Conservation (phyloP, 2,329 filamentous ascomycete species). For the Fusarium marasasianum region DNA sequence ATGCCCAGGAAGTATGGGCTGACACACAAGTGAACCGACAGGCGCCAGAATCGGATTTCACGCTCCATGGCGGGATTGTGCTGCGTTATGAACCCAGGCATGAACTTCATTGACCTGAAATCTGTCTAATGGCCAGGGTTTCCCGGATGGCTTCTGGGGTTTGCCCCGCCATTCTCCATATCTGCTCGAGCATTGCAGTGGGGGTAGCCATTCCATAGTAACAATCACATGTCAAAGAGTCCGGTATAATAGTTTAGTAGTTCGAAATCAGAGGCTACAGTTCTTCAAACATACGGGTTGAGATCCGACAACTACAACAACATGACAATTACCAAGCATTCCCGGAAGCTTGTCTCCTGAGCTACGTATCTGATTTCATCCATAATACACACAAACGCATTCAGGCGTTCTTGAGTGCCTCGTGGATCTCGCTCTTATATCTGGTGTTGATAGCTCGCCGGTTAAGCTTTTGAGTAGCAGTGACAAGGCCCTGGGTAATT, state of each 20-base stretch:
- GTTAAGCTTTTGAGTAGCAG: conserved; percentile 68
- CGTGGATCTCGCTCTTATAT: conserved; percentile 58
- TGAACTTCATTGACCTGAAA: not conserved
- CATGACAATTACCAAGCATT: not conserved
- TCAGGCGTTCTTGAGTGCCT: conserved; percentile 1
- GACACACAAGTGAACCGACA: not conserved
- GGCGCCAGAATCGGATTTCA: not conserved
- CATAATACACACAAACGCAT: no score
- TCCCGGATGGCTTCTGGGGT: fast-evolving
- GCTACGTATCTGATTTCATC: not conserved
- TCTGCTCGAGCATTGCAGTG: no score
- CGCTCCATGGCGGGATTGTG: not conserved
- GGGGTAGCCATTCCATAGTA: no score
- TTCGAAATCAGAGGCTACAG: not conserved
- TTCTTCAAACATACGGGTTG: no score
- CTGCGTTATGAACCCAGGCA: not conserved
- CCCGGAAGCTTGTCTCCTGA: not conserved
- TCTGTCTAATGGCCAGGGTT: no score
- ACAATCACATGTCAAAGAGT: not conserved
- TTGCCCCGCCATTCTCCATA: not conserved
- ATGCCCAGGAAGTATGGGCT: conserved; percentile 6
- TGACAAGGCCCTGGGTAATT: conserved; percentile 60
- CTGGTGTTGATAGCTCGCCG: conserved; percentile 57
- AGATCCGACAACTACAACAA: not conserved
- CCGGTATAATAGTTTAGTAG: not conserved